These are phyloP conservation scores for Oryza coarctata DNA, from an alignment of 176 grass and related monocot genomes.

Conservation along the genomic window DNA sequence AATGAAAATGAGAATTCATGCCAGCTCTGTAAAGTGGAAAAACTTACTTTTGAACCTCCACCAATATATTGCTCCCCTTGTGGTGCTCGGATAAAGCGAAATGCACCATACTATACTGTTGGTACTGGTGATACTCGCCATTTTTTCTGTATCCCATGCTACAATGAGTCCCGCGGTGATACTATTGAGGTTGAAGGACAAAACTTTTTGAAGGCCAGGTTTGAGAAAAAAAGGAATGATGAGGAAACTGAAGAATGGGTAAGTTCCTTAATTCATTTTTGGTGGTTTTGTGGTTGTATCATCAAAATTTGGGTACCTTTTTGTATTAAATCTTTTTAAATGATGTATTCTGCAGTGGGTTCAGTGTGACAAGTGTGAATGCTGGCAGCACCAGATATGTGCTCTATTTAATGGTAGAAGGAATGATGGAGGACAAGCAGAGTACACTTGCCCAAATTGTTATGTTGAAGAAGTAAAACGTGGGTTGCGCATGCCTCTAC, in stretches of 20 bases:
- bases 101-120: slow-evolving; percentile 88
- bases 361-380: slow-evolving; percentile 99
- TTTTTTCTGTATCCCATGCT: slow-evolving; percentile 88
- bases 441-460: slow-evolving; percentile 97
- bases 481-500: slow-evolving; percentile 83
- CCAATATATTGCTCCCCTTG: slow-evolving; percentile 98
- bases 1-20: slow-evolving; percentile 98
- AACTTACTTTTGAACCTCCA: slow-evolving; percentile 95
- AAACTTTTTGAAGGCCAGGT: slow-evolving; percentile 57
- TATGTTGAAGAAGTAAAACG: slow-evolving; percentile 79
- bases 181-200: slow-evolving; percentile 81
- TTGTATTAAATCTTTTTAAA: slow-evolving; percentile 39
- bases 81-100: slow-evolving; percentile 94
- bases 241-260: slow-evolving; percentile 99
- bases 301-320: slow-evolving; percentile 18
- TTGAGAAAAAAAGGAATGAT: slow-evolving; percentile 97
- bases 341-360: slow-evolving; percentile 76
- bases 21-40: slow-evolving; percentile 97
- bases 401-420: slow-evolving; percentile 96
- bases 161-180: slow-evolving; percentile 91
- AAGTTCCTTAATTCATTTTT: slow-evolving; percentile 39
- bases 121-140: slow-evolving; percentile 84
- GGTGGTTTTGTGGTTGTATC: not conserved
- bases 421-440: slow-evolving; percentile 95
- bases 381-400: slow-evolving; percentile 99